Conservation (phyloP, 2,329 filamentous ascomycete genomes). For the Trichophyton equinum region DNA sequence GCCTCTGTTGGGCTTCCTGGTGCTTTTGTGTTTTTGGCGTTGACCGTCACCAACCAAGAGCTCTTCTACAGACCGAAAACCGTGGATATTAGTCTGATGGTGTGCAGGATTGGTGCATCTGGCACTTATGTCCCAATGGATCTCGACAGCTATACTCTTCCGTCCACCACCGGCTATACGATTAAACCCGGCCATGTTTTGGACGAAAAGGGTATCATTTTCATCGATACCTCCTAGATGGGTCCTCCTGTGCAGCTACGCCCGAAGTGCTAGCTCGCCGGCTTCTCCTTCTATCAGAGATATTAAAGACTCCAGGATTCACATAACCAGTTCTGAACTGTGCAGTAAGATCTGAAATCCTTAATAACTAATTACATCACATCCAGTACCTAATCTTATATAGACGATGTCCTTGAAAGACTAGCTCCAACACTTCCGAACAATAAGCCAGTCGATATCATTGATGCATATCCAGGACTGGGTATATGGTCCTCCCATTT, state of each 20-base stretch:
- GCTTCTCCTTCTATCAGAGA: background rate
- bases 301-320: slow-evolving; percentile 3
- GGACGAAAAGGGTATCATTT: background rate
- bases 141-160: background rate
- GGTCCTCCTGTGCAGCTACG: background rate
- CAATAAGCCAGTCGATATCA: slow-evolving; percentile 66
- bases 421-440: slow-evolving; percentile 55
- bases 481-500: slow-evolving; percentile 70
- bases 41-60: background rate
- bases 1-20: background rate
- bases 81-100: background rate
- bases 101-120: background rate
- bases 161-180: background rate
- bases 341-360: slow-evolving; percentile 21
- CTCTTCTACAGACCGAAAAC: background rate
- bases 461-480: slow-evolving; percentile 73
- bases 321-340: slow-evolving; percentile 23
- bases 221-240: background rate
- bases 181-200: background rate
- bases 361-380: background rate
- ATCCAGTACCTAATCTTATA: background rate
- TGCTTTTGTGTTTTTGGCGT: background rate
- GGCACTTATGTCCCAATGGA: background rate
- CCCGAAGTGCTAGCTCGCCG: background rate
- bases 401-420: slow-evolving; percentile 57